Evolutionary conservation across 2,329 filamentous ascomycete genomes (phyloP), one percentile per base, ranked within the genome.

Genomic region (Sporothrix pseudoabietina): DNA sequence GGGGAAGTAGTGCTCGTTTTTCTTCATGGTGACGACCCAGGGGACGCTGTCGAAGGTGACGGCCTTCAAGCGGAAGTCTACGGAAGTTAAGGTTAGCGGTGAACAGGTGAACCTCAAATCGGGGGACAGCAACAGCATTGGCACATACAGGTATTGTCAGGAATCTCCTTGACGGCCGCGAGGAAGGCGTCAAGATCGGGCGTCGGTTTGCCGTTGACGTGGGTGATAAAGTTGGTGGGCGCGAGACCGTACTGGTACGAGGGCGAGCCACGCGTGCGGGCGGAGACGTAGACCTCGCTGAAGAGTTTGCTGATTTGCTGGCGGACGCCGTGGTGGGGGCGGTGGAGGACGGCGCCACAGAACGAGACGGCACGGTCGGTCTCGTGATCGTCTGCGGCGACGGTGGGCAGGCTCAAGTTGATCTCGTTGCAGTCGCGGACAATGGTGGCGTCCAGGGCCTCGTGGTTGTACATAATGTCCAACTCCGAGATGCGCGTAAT

Each of bases 21-120:
- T 98, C 90, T 99, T 99, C 93, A 99, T 97, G 9, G 96, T 99
- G 54, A 97, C 93, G n/a, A 99, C 94, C 94, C 96, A 99, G 3
- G 95, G 95, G 10, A 99, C 94, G 79, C 97, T 97, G 81, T 99
- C 96, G 79, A 99, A 99, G 0, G 96, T 98, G 81, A 98, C 94
- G n/a, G 96, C 94, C 81, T 95, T 94, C 71, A 99, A 87, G 22
- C 96, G 91, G 89, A 99, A 99, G 83, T 99, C 90, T 91, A 44
- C 8, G 41, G 6, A 44, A 6, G 10, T 54, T 3, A 3, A n/a
- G 2, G 52, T 54, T 54, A 54, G n/a, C 63, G 41, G 30, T 59
- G 26, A 26, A 26, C 26, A 26, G 26, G 26, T 26, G 26, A 2
- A 26, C 26, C 26, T 26, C 26, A 26, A 26, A 1, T 26, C 26